Evolutionary conservation across 495 filamentous ascomycete species (phyloP).

Genomic region (Massariosphaeria phaeospora): DNA sequence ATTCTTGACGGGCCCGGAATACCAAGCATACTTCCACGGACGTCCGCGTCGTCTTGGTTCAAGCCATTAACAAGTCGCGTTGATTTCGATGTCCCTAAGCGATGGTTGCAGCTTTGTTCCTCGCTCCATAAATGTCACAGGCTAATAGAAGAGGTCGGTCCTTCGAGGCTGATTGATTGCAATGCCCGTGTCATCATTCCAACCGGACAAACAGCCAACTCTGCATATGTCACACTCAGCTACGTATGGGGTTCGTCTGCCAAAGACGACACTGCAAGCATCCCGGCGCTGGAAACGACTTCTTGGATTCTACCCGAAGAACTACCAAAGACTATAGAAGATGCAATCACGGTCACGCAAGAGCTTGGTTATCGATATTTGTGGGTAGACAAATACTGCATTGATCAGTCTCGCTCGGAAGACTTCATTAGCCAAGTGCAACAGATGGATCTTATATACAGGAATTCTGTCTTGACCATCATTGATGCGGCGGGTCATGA

Average conservation of each 20-base stretch:
- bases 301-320: not conserved
- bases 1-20: too few species aligned
- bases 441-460: conserved; percentile 5
- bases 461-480: not conserved
- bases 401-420: not conserved
- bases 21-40: too few species aligned
- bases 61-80: too few species aligned
- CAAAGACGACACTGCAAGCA: too few species aligned
- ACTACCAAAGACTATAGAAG: not conserved
- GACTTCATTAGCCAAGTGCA: not conserved
- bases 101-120: too few species aligned
- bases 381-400: conserved; percentile 5
- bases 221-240: conserved; percentile 8
- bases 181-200: too few species aligned
- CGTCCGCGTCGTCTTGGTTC: too few species aligned
- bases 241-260: conserved; percentile 20
- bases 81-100: too few species aligned
- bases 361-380: conserved; percentile 6
- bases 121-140: too few species aligned
- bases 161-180: too few species aligned
- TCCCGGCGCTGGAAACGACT: not conserved
- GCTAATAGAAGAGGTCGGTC: too few species aligned
- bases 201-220: not conserved
- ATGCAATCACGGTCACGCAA: not conserved
- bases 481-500: not conserved